Percentiles rank a stretch among this genome's conserved stretches.
Evolutionary conservation across 805 yeast species (phyloP).

Genomic region (Torulaspora delbrueckii): DNA sequence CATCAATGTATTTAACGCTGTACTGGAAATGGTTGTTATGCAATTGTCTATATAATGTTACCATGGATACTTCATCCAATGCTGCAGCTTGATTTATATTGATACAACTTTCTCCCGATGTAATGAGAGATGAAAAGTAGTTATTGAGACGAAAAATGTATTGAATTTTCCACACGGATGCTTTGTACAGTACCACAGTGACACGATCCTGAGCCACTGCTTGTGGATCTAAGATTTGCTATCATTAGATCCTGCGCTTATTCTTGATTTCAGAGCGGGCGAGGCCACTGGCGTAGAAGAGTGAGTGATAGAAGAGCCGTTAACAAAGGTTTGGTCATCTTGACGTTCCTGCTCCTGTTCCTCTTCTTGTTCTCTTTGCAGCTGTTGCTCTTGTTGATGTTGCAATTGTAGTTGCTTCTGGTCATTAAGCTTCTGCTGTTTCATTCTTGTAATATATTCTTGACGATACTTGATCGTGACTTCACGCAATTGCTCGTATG

Average conservation of each 20-base stretch:
- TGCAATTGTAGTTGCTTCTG: constrained; percentile 24
- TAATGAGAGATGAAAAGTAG: not conserved
- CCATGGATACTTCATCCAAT: not conserved
- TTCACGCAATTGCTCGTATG: constrained; percentile 74
- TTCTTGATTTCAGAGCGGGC: constrained; percentile 7
- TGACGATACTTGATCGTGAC: constrained; percentile 64
- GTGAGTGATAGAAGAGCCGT: constrained; percentile 10
- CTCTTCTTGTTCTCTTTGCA: constrained; percentile 11
- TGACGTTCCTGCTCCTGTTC: constrained; percentile 7
- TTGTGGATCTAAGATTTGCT: not conserved
- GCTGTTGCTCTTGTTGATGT: constrained; percentile 13
- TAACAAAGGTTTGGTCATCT: constrained; percentile 4
- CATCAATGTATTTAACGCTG: not conserved
- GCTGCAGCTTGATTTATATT: not conserved
- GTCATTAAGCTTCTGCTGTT: constrained; percentile 30
- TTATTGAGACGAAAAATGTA: not conserved
- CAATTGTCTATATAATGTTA: constrained; percentile 12
- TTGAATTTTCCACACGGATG: not conserved
- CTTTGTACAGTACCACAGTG: constrained; percentile 3
- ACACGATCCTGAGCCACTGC: not conserved
- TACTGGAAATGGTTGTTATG: constrained; percentile 1
- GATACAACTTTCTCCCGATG: not conserved
- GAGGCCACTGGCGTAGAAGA: constrained; percentile 12
- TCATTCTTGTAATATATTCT: constrained; percentile 41
- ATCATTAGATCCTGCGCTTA: constrained; percentile 5